Base-by-base conservation (phyloP, 441 rosid species). In the Gossypium trilobum region DNA sequence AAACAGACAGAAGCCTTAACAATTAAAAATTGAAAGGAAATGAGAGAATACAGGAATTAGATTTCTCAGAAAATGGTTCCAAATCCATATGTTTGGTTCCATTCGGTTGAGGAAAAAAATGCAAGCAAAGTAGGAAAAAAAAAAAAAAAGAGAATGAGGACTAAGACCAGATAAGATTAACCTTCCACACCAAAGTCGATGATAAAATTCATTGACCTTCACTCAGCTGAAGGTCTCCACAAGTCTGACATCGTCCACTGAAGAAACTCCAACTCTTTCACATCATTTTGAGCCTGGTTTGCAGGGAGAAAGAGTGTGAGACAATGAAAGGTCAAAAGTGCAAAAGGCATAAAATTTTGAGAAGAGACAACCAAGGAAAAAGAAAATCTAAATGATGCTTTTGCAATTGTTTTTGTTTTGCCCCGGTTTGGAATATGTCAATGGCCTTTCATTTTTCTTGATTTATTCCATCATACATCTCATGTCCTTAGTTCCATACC, bases 201-300 rank as follows among this genome's bases (percentile, higher is more conserved):
- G 67, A 17, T 62, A 17, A 10, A 33, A 33, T 42, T 64, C 19
- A 42, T 44, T 44, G 36, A 44, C 16, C 70, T 22, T 44, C 36
- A 65, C 70, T 46, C 36, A 46, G 17, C 20, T 13, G 52, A 39
- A 39, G 52, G 68, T 44, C 50, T 44, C 70, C 70, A 65, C 20
- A 65, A 13, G 2, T 65, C 70, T 1, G 70, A 65, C 51, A 22
- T 22, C 7, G 20, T 65, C 70, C 70, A 65, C 27, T 65, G 55
- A 22, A 65, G 56, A 65, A 65, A 65, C 33, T 65, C 20, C 70
- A 65, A 44, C 55, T 22, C 70, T 22, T 65, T 6, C 6, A 65
- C 20, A n/a, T 65, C 19, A 13, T 65, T 22, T 50, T 2, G 55
- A n/a, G 20, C 14, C 70, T 65, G 56, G 13, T 5, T 44, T 22